These are phyloP conservation scores for Mayamaea pseudoterrestris DNA, from an alignment of 108 stramenopile species.

Conservation along the genomic window DNA sequence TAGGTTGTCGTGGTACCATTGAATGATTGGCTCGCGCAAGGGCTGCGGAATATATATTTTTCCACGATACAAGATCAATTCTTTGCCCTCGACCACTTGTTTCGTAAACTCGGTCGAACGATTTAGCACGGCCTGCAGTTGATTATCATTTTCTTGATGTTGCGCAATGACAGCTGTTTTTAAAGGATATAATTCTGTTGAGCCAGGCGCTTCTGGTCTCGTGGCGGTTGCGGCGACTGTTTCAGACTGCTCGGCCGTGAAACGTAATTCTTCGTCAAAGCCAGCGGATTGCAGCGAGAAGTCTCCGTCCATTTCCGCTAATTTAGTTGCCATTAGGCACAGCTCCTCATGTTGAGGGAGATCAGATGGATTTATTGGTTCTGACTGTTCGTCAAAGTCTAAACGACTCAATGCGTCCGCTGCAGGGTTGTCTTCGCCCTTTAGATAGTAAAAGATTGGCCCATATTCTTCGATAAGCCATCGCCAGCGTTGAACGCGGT, in stretches of 20 bases:
- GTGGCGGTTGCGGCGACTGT: too few species aligned
- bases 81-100: too few species aligned
- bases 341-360: background rate
- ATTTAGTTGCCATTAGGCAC: background rate
- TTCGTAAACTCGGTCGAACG: too few species aligned
- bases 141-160: too few species aligned
- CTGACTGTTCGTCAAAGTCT: background rate
- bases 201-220: too few species aligned
- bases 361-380: background rate
- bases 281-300: background rate
- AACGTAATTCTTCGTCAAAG: background rate
- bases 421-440: slow-evolving; percentile 26
- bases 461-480: slow-evolving; percentile 28
- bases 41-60: slow-evolving; percentile 16
- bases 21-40: slow-evolving; percentile 2
- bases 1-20: slow-evolving; percentile 16
- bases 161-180: too few species aligned
- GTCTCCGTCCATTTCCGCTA: background rate
- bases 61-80: too few species aligned
- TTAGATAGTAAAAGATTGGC: slow-evolving; percentile 15
- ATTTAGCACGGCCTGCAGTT: too few species aligned
- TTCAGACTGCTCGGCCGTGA: too few species aligned
- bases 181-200: too few species aligned
- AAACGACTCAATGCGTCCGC: slow-evolving; percentile 5
- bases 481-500: slow-evolving; percentile 35